Conservation (phyloP, 2,329 filamentous ascomycete genomes). For the Botryotinia narcissicola region DNA sequence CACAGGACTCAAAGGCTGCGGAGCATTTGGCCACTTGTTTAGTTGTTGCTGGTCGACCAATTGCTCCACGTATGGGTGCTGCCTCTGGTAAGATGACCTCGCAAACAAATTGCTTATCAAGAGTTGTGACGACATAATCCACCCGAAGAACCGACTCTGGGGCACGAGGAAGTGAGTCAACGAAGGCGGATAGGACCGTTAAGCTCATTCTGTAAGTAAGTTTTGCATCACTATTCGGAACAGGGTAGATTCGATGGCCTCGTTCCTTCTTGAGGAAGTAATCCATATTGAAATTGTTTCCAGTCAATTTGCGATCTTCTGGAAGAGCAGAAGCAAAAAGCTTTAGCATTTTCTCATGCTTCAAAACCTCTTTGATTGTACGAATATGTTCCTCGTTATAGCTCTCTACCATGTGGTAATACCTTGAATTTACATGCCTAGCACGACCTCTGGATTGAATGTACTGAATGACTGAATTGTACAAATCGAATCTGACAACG, state of each 20-base stretch:
- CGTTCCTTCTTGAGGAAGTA: constrained; percentile 51
- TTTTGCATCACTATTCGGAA: constrained; percentile 69
- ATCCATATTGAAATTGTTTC: constrained; percentile 56
- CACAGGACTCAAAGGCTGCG: constrained; percentile 81
- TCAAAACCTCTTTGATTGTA: constrained; percentile 57
- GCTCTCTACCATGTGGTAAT: constrained; percentile 78
- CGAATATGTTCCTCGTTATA: constrained; percentile 61
- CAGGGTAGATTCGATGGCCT: constrained; percentile 47
- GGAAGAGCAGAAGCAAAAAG: constrained; percentile 74
- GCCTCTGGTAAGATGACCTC: constrained; percentile 76
- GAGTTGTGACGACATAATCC: constrained; percentile 61
- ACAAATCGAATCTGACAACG: constrained; percentile 78
- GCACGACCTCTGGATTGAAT: constrained; percentile 90
- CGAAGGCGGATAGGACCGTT: constrained; percentile 69
- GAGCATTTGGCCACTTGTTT: constrained; percentile 84
- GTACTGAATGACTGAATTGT: constrained; percentile 88
- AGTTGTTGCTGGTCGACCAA: constrained; percentile 61
- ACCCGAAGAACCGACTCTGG: constrained; percentile 40
- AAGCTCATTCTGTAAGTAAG: constrained; percentile 76
- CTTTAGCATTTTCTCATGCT: constrained; percentile 64
- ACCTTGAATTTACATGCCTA: constrained; percentile 72
- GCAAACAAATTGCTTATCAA: constrained; percentile 63
- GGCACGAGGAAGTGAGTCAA: constrained; percentile 60
- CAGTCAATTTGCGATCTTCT: constrained; percentile 66
- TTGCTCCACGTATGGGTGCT: constrained; percentile 66